Evolutionary conservation across 768 basidiomycete genomes (phyloP).

Genomic region (Wakefieldia striispora): DNA sequence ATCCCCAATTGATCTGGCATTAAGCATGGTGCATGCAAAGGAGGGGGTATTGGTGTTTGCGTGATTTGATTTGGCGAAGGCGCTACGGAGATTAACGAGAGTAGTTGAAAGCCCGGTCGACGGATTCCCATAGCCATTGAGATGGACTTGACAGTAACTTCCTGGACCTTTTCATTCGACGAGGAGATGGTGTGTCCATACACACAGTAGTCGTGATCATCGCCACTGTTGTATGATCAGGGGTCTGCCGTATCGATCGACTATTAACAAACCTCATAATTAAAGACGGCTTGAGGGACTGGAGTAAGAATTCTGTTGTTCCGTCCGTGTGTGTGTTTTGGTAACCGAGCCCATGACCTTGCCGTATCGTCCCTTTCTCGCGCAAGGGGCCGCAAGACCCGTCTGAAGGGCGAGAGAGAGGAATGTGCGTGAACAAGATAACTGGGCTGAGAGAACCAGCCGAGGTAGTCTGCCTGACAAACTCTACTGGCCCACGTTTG

Average conservation of each 20-base stretch:
- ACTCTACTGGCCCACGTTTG: slow-evolving; percentile 53
- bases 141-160: slow-evolving; percentile 87
- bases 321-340: slow-evolving; percentile 78
- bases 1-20: slow-evolving; percentile 84
- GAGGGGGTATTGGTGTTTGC: slow-evolving; percentile 31
- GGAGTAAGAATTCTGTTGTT: slow-evolving; percentile 64
- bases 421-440: slow-evolving; percentile 86
- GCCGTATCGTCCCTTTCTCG: slow-evolving; percentile 70
- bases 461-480: slow-evolving; percentile 42
- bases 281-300: slow-evolving; percentile 58
- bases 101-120: slow-evolving; percentile 84
- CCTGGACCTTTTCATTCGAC: slow-evolving; percentile 41
- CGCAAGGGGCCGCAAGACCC: slow-evolving; percentile 74
- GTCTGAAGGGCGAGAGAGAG: slow-evolving; percentile 70
- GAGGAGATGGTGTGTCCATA: slow-evolving; percentile 46
- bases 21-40: slow-evolving; percentile 63
- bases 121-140: slow-evolving; percentile 88
- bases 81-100: slow-evolving; percentile 59
- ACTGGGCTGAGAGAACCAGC: slow-evolving; percentile 40
- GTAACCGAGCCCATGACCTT: slow-evolving; percentile 76
- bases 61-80: slow-evolving; percentile 29
- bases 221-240: slow-evolving; percentile 54
- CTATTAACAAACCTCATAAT: slow-evolving; percentile 63
- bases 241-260: not conserved
- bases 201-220: slow-evolving; percentile 96